Percentiles rank a stretch among this genome's conserved stretches.
Evolutionary conservation across 2,329 filamentous ascomycete genomes (phyloP).

Genomic region (Onygenales sp.): DNA sequence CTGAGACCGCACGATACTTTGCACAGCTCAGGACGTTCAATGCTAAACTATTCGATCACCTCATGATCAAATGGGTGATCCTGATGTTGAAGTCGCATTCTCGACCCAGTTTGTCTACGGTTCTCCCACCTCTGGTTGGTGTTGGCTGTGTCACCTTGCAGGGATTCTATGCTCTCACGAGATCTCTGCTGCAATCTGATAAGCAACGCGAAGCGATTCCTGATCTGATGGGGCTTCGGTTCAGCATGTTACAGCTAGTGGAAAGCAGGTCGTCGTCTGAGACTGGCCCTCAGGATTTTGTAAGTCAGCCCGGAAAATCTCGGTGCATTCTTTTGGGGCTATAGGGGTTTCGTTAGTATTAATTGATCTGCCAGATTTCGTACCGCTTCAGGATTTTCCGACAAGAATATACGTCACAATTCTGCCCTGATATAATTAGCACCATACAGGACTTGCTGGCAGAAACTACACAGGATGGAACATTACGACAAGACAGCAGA

Average conservation of each 20-base stretch:
- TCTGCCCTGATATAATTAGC: constrained; percentile 23
- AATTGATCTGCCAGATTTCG: constrained; percentile 17
- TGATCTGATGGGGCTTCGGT: constrained; percentile 18
- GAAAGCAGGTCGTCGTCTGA: constrained; percentile 12
- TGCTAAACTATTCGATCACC: constrained; percentile 32
- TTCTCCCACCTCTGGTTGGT: constrained; percentile 33
- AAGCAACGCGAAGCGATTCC: constrained; percentile 15
- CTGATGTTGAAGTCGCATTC: constrained; percentile 25
- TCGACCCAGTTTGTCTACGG: constrained; percentile 21
- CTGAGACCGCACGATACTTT: constrained; percentile 32
- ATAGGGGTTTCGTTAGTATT: background rate
- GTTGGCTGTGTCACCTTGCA: constrained; percentile 36
- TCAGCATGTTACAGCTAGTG: constrained; percentile 25
- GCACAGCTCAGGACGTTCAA: constrained; percentile 35
- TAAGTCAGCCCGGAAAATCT: constrained; percentile 11
- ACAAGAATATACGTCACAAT: constrained; percentile 28
- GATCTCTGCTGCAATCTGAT: constrained; percentile 20
- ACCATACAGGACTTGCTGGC: constrained; percentile 24
- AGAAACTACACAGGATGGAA: background rate
- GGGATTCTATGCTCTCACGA: constrained; percentile 28
- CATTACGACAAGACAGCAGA: constrained; percentile 1
- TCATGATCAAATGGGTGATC: constrained; percentile 35
- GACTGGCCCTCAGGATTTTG: constrained; percentile 20
- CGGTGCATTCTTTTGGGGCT: background rate
- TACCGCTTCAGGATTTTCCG: constrained; percentile 32